These are phyloP conservation scores for Hygrophoropsis aurantiaca DNA, from an alignment of 768 basidiomycete species.

Conservation along the genomic window DNA sequence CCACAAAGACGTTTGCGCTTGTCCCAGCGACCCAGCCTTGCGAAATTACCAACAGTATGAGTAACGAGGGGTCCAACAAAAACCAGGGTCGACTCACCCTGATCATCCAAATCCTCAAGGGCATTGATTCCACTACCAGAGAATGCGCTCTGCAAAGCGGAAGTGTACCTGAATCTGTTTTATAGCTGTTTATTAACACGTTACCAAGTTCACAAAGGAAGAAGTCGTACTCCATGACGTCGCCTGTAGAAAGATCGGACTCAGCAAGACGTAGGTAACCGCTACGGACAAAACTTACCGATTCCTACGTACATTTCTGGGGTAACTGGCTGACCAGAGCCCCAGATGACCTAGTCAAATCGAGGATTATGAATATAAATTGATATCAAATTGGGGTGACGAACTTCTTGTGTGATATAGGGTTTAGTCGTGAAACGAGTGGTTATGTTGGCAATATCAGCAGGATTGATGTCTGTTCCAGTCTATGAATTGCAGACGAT, in stretches of 20 bases:
- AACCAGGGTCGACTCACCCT: slow-evolving; percentile 32
- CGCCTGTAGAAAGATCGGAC: slow-evolving; percentile 32
- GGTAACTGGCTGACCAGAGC: slow-evolving; percentile 48
- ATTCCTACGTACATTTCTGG: slow-evolving; percentile 57
- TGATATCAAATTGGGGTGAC: no score
- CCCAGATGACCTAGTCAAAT: slow-evolving; percentile 23
- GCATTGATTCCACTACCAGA: slow-evolving; percentile 47
- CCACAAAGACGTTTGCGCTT: slow-evolving; percentile 62
- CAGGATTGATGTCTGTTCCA: slow-evolving; percentile 49
- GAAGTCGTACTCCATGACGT: slow-evolving; percentile 57
- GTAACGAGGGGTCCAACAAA: not conserved
- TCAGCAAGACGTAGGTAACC: not conserved
- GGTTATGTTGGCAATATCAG: slow-evolving; percentile 55
- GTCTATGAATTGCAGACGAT: not conserved
- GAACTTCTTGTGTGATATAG: slow-evolving; percentile 64
- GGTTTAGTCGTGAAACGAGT: slow-evolving; percentile 39
- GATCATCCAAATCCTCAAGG: slow-evolving; percentile 51
- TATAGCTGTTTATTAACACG: not conserved
- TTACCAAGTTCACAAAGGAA: not conserved
- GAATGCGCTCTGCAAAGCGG: slow-evolving; percentile 52
- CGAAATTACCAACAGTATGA: slow-evolving; percentile 17
- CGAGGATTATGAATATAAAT: no score
- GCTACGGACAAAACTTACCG: slow-evolving; percentile 29
- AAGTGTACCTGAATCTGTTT: slow-evolving; percentile 57
- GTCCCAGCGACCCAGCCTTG: slow-evolving; percentile 58